phyloP scores from a whole-genome alignment of 2,329 filamentous ascomycete species.

The Proliferodiscus dingleyae region DNA sequence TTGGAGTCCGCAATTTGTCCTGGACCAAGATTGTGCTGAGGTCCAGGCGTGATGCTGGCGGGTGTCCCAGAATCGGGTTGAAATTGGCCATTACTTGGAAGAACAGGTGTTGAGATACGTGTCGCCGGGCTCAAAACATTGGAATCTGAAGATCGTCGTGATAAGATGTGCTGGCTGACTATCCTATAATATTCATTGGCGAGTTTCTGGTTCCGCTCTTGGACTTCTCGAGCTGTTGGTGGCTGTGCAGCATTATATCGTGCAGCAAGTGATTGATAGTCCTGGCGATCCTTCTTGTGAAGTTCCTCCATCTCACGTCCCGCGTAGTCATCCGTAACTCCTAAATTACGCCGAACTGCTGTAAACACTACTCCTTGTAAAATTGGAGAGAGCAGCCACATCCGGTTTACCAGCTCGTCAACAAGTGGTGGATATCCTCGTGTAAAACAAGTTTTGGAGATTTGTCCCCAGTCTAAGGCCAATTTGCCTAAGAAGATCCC shows the following conservation, averaged over 20 bases:
- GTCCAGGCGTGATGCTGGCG: neutral
- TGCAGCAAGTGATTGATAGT: constrained; percentile 26
- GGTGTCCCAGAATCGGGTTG: neutral
- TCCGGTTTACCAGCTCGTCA: constrained; percentile 45
- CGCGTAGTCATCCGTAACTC: constrained; percentile 33
- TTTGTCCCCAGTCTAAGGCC: constrained; percentile 35
- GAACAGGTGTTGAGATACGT: constrained; percentile 8
- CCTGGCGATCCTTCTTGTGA: constrained; percentile 35
- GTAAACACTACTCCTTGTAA: constrained; percentile 52
- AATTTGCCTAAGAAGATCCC: constrained; percentile 42
- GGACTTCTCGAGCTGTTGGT: constrained; percentile 24
- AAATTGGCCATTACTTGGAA: constrained; percentile 9
- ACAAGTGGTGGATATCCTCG: constrained; percentile 51
- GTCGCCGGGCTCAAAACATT: constrained; percentile 4
- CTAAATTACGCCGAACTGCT: constrained; percentile 44
- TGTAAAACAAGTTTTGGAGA: constrained; percentile 33
- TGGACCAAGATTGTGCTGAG: constrained; percentile 5
- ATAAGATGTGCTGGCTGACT: constrained; percentile 10
- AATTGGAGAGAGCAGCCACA: constrained; percentile 45
- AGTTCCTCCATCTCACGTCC: constrained; percentile 33
- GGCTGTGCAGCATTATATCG: constrained; percentile 24
- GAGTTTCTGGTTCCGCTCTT: constrained; percentile 21
- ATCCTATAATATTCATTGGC: constrained; percentile 19
- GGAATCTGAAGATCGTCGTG: constrained; percentile 5
- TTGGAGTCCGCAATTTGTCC: constrained; percentile 11